Conservation (phyloP, 345 rosid genomes). For the Eucalyptus cladocalyx region DNA sequence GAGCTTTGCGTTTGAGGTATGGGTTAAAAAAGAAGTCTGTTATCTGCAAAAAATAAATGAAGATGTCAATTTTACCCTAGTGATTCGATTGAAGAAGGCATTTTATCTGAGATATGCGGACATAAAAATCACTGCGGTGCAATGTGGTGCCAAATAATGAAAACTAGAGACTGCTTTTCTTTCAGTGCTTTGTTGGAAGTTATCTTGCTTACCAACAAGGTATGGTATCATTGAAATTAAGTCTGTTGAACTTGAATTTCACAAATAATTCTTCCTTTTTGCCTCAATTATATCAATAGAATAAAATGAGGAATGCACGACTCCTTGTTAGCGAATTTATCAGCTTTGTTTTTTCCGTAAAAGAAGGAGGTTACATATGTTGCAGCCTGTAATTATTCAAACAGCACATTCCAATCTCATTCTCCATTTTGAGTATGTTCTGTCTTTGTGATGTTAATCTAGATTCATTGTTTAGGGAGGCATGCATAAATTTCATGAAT, state of each 20-base stretch:
- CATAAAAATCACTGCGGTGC: not conserved
- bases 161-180: not conserved
- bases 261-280: not conserved
- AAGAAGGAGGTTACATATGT: not conserved
- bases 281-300: not conserved
- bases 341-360: not conserved
- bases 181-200: not conserved
- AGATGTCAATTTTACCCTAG: not conserved
- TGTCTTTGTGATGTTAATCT: not conserved
- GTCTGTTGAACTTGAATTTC: not conserved
- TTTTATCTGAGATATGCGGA: not conserved
- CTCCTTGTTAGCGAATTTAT: not conserved
- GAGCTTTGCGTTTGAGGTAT: constrained; percentile 90
- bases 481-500: constrained; percentile 77
- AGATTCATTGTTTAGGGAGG: constrained; percentile 46
- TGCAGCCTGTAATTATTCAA: not conserved
- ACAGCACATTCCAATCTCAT: not conserved
- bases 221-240: not conserved
- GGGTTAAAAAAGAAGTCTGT: not conserved
- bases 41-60: not conserved
- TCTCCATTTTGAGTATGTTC: not conserved
- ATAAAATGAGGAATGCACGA: not conserved
- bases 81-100: not conserved
- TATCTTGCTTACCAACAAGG: not conserved
- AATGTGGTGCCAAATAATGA: not conserved